phyloP scores from a whole-genome alignment of 805 yeast genomes.

The Kodamaea laetipori region DNA sequence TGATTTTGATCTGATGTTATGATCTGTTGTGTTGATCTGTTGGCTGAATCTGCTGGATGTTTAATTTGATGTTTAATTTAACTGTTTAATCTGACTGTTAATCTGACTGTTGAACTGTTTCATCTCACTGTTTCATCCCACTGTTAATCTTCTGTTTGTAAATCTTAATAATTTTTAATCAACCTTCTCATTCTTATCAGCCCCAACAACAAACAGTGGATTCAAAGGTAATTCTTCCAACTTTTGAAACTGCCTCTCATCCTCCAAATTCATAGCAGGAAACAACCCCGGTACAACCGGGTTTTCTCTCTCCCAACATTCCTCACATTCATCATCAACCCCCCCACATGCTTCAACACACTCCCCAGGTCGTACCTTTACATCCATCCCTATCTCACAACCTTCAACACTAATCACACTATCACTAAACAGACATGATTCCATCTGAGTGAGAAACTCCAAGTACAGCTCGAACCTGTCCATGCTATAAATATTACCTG shows the following conservation, averaged over 20 bases:
- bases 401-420: constrained; percentile 1
- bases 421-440: constrained; percentile 15
- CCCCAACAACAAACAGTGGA: constrained; percentile 23
- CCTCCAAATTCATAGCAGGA: constrained; percentile 33
- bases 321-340: neutral
- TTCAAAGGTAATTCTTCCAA: constrained; percentile 30
- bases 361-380: neutral
- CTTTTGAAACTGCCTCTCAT: constrained; percentile 27
- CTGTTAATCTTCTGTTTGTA: too few species aligned
- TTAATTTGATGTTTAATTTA: too few species aligned
- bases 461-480: constrained; percentile 27
- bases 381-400: neutral
- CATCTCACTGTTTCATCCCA: too few species aligned
- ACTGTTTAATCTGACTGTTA: too few species aligned
- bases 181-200: neutral
- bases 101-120: too few species aligned
- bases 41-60: too few species aligned
- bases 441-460: constrained; percentile 29
- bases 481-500: constrained; percentile 4
- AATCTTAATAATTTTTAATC: too few species aligned
- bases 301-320: constrained; percentile 17
- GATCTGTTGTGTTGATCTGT: too few species aligned
- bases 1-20: too few species aligned
- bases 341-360: constrained; percentile 1
- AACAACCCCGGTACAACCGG: constrained; percentile 41